Evolutionary conservation across 2,329 filamentous ascomycete species (phyloP), one percentile per base, ranked within the genome.

Genomic region (Pseudogymnoascus sp.): DNA sequence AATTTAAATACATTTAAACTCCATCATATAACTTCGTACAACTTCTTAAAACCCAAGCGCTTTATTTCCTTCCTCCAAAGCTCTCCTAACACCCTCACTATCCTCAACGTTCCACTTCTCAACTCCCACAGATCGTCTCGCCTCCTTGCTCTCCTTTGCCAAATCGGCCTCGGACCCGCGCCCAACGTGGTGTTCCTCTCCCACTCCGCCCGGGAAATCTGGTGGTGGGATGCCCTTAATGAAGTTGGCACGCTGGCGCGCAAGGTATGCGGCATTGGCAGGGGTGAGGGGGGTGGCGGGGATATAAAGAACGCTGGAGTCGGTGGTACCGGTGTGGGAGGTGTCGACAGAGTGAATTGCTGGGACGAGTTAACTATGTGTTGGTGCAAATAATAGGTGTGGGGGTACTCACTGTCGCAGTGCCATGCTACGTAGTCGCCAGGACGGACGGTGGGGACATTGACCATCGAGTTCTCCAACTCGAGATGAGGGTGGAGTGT

Each of bases 291-390:
- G 92, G 61, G 89, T 94, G 0, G 90, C 86, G 0, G 92, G 92
- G 61, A 97, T 96, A 69, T 97, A 97, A 63, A 97, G 70, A 0
- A 96, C 92, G 67, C 87, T 92, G 0, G 89, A 91, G 72, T 97
- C 92, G 0, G 77, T 74, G 1, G 75, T 78, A 1, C 92, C 93
- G 1, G 74, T 74, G 71, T 97, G 92, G 1, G 86, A 78, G 66
- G 84, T 86, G 75, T 97, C 92, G 0, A 97, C 92, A 0, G 90
- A 84, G 71, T 96, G 92, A 10, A 66, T 62, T 4, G 79, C 66
- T 68, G 21, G 8, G 17, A 17, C 7, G 6, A 29, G 17, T 62
- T 54, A 63, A 61, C 37, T 15, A 15, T 37, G 10, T 50, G n/a
- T 33, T 33, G 15, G 35, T 44, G 9, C 3, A 13, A 37, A 17